phyloP scores from a whole-genome alignment of 2,329 filamentous ascomycete species.

The Xylaria sp. region DNA sequence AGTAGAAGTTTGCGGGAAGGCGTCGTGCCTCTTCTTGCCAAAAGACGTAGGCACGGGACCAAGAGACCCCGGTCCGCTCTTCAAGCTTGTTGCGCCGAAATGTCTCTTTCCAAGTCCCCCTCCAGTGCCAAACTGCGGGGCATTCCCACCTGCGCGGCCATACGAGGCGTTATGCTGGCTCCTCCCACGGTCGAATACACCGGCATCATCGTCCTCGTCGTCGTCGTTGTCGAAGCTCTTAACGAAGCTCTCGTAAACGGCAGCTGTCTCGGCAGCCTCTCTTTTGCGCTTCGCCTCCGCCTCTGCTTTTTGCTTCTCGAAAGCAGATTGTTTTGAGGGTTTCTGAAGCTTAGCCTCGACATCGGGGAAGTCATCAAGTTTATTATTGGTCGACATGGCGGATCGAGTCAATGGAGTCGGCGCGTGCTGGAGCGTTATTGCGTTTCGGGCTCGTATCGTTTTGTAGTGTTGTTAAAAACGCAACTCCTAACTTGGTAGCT shows the following conservation, averaged over 20 bases:
- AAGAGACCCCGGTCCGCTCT: conserved; percentile 71
- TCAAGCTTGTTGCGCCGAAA: conserved; percentile 66
- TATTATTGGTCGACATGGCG: conserved; percentile 58
- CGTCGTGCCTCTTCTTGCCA: conserved; percentile 63
- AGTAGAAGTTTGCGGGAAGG: conserved; percentile 54
- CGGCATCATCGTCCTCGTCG: conserved; percentile 52
- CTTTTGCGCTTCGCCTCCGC: conserved; percentile 86
- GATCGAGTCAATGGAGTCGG: conserved; percentile 15
- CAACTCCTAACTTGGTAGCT: background rate
- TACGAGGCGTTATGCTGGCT: conserved; percentile 36
- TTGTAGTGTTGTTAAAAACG: background rate
- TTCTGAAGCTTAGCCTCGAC: conserved; percentile 81
- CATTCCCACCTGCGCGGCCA: conserved; percentile 45
- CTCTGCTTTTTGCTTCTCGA: conserved; percentile 88
- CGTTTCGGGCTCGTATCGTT: conserved; percentile 1
- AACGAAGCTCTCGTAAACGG: conserved; percentile 87
- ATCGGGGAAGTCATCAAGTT: conserved; percentile 71
- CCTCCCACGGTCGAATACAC: conserved; percentile 33
- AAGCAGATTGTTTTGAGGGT: conserved; percentile 83
- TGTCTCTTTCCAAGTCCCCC: conserved; percentile 66
- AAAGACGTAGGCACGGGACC: conserved; percentile 63
- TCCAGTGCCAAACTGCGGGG: conserved; percentile 46
- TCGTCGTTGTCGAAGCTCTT: conserved; percentile 79
- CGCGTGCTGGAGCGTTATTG: conserved; percentile 16
- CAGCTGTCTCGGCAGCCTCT: conserved; percentile 87